These are phyloP conservation scores for Petunia axillaris DNA, from an alignment of 257 asterid species.

Conservation along the genomic window DNA sequence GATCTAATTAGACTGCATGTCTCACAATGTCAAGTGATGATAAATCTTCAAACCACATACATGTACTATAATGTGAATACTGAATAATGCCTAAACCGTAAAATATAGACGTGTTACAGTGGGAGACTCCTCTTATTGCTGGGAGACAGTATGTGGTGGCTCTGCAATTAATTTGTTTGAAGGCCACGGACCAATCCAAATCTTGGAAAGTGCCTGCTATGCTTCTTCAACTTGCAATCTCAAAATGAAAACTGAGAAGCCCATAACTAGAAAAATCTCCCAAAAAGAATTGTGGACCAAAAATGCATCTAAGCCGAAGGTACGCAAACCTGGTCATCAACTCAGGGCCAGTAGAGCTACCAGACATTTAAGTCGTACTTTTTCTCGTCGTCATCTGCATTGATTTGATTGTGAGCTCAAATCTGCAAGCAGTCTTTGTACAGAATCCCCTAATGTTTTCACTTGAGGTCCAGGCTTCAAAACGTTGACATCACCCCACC, in stretches of 20 bases:
- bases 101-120: conserved; percentile 10
- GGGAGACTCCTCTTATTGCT: conserved; percentile 32
- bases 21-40: not conserved
- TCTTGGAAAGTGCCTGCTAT: conserved; percentile 26
- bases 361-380: not conserved
- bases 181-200: conserved; percentile 26
- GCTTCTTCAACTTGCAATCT: conserved; percentile 39
- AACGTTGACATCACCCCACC: conserved; percentile 84
- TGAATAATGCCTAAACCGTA: not conserved
- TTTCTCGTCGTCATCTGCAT: conserved; percentile 50
- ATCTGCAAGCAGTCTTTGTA: conserved; percentile 54
- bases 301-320: conserved; percentile 32
- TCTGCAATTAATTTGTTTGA: not conserved
- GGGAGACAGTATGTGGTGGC: conserved; percentile 28
- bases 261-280: conserved; percentile 37
- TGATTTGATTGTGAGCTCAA: conserved; percentile 55
- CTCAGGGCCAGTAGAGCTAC: not conserved
- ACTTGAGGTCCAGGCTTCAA: conserved; percentile 70
- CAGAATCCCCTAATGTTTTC: conserved; percentile 50
- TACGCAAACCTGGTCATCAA: conserved; percentile 12
- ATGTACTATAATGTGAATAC: conserved; percentile 18
- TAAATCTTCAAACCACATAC: conserved; percentile 1
- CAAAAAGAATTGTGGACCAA: conserved; percentile 42
- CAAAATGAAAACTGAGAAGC: conserved; percentile 38
- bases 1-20: not conserved